These are phyloP conservation scores for Aspergillus carlsbadensis DNA, from an alignment of 495 filamentous ascomycete genomes.

Conservation along the genomic window DNA sequence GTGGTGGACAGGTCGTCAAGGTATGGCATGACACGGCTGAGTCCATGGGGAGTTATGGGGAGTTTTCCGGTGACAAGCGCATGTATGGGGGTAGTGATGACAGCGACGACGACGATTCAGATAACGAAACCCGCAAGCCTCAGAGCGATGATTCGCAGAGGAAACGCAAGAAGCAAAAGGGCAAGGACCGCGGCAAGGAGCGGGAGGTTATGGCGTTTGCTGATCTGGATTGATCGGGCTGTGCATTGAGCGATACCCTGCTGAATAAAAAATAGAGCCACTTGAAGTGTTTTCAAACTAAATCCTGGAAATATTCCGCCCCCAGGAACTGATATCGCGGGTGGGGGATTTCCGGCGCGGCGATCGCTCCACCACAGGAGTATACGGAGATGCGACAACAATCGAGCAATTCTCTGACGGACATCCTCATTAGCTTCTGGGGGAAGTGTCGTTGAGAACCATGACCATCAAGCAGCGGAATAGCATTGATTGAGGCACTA, in stretches of 20 bases:
- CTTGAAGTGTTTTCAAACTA: not conserved
- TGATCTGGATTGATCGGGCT: slow-evolving; percentile 57
- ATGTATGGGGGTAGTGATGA: slow-evolving; percentile 40
- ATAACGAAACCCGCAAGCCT: slow-evolving; percentile 42
- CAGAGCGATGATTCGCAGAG: slow-evolving; percentile 45
- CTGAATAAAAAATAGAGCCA: too few species aligned
- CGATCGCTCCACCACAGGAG: not conserved
- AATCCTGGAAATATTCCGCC: not conserved
- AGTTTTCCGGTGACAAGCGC: slow-evolving; percentile 33
- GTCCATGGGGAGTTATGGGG: slow-evolving; percentile 38
- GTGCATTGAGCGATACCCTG: slow-evolving; percentile 15
- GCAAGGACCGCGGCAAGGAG: slow-evolving; percentile 49
- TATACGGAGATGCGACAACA: not conserved
- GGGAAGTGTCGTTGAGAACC: too few species aligned
- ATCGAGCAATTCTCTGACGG: too few species aligned
- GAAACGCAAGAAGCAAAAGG: slow-evolving; percentile 59
- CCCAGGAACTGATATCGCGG: not conserved
- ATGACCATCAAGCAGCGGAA: too few species aligned
- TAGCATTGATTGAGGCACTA: too few species aligned
- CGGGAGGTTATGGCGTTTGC: slow-evolving; percentile 63
- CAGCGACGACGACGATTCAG: slow-evolving; percentile 40
- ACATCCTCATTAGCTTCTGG: too few species aligned
- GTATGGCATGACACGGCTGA: slow-evolving; percentile 69
- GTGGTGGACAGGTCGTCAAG: slow-evolving; percentile 78
- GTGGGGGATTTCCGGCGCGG: slow-evolving; percentile 10